Evolutionary conservation across 768 basidiomycete genomes (phyloP), one percentile per base, ranked within the genome.

Genomic region (Leucocoprinus sp.): DNA sequence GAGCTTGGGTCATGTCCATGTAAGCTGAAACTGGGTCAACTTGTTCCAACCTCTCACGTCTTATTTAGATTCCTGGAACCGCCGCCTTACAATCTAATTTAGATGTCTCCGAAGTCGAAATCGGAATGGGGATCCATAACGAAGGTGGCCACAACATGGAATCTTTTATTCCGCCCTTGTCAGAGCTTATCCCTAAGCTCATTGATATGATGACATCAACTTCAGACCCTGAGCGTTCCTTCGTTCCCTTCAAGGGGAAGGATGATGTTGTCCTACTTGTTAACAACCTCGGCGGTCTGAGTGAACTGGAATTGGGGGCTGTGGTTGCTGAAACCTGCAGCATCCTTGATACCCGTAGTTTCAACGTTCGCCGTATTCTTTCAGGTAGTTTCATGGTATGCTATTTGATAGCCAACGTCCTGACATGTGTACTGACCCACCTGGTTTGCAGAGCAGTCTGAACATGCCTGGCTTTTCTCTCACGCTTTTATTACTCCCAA

Each of bases 381-480:
- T 69, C 78, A 8, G 93, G 93, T 2, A 83, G 84, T 9, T 92
- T 85, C 64, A 95, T 96, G 93, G 89, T 83, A 44, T 33, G 70
- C 18, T 18, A 19, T 12, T 22, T 39, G 15, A 9, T 33, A 27
- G 21, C 4, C 15, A 39, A 39, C n/a, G n/a, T n/a, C n/a, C n/a
- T n/a, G n/a, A n/a, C n/a, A n/a, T n/a, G n/a, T n/a, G n/a, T n/a
- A n/a, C n/a, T n/a, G n/a, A n/a, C n/a, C n/a, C n/a, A n/a, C n/a
- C n/a, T n/a, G n/a, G n/a, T 37, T 34, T 27, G 39, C 60, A 84
- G 90, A 92, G 89, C 18, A 88, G 84, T 47, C 73, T 95, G 52
- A 93, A 91, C 63, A 92, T 93, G 87, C 87, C 90, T 23, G 92
- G 92, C 2, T 88, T 93, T 60, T 92, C 89, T 12, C 67, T 95